Evolutionary conservation across 78 protist species (phyloP).

Genomic region (Guillardia theta): DNA sequence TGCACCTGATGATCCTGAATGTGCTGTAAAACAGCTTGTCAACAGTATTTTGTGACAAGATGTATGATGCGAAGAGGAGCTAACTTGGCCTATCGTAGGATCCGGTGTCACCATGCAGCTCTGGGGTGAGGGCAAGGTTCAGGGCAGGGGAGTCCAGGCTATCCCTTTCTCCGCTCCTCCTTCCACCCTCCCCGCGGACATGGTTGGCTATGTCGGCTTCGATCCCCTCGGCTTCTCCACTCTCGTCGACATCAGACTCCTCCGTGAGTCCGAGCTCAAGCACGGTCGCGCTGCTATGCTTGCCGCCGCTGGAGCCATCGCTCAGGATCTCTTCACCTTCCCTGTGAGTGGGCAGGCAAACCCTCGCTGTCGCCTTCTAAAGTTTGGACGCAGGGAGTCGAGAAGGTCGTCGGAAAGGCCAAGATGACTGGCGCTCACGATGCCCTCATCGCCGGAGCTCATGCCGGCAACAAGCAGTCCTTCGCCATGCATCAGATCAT

Average conservation of each 20-base stretch:
- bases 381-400: background rate
- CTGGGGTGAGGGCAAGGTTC: background rate
- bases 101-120: background rate
- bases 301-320: conserved; percentile 1
- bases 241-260: background rate
- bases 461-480: background rate
- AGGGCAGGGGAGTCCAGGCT: background rate
- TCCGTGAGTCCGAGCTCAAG: conserved; percentile 27
- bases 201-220: conserved; percentile 39
- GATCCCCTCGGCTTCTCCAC: conserved; percentile 51
- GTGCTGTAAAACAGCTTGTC: background rate
- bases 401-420: background rate
- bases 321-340: background rate
- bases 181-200: background rate
- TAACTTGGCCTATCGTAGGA: background rate
- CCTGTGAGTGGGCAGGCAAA: background rate
- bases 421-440: background rate
- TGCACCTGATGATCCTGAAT: too few relatives aligned
- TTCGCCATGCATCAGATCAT: background rate
- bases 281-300: background rate
- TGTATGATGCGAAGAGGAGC: background rate
- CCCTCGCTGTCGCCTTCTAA: background rate
- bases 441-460: background rate
- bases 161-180: background rate
- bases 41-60: background rate